phyloP scores from a whole-genome alignment of 768 basidiomycete genomes.

The Cystofilobasidium macerans region DNA sequence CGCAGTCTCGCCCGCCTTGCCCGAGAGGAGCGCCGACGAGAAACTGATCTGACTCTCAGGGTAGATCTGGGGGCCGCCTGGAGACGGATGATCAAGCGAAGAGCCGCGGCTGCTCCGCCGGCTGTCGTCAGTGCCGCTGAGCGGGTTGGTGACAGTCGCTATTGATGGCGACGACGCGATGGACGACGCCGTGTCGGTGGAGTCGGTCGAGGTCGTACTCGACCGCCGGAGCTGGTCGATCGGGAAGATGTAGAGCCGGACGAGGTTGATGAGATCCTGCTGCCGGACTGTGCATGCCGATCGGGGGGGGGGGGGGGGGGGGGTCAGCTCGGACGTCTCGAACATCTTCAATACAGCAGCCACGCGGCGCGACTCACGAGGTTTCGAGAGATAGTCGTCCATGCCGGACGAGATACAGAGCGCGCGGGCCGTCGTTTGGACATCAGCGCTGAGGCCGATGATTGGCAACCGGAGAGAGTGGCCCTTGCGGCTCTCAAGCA shows the following conservation, averaged over 20 bases:
- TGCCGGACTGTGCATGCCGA: not conserved
- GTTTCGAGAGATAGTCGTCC: conserved; percentile 67
- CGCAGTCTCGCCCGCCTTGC: no score
- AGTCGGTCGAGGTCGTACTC: no score
- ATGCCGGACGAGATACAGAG: conserved; percentile 68
- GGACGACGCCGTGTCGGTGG: no score
- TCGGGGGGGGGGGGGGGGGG: not conserved
- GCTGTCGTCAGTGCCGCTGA: no score
- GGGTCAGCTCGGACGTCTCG: not conserved
- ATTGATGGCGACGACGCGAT: no score
- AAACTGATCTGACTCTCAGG: no score
- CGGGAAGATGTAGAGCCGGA: not conserved
- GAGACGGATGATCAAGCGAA: no score
- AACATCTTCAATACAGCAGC: not conserved
- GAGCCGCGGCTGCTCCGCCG: no score
- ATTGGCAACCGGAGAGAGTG: conserved; percentile 32
- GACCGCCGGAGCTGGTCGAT: not conserved
- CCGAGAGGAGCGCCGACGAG: no score
- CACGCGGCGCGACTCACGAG: conserved; percentile 31
- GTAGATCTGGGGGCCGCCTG: no score
- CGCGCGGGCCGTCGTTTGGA: conserved; percentile 44
- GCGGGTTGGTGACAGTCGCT: no score
- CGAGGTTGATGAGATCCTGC: not conserved
- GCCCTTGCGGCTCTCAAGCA: not conserved
- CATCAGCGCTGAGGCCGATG: conserved; percentile 59